These are phyloP conservation scores for Antitrichia curtipendula DNA, from an alignment of 225 moss, liverwort and hornwort species.

Conservation along the genomic window DNA sequence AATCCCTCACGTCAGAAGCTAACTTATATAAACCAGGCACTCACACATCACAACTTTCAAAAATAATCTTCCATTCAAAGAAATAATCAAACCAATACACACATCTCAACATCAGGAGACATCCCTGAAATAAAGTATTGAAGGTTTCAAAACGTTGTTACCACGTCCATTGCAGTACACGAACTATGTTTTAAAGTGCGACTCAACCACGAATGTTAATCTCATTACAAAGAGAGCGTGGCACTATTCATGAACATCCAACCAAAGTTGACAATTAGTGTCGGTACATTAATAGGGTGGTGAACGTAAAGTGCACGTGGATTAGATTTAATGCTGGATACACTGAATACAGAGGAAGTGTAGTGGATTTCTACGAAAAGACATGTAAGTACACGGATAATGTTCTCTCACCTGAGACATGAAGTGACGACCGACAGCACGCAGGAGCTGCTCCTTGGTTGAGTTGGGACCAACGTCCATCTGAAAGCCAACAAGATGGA, in stretches of 20 bases:
- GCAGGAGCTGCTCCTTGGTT: conserved; percentile 53
- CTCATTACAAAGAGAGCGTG: not conserved
- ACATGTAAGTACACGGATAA: not conserved
- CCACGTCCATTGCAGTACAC: not conserved
- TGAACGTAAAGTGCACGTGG: not conserved
- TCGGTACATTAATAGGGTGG: not conserved
- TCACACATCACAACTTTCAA: not conserved
- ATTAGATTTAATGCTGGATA: not conserved
- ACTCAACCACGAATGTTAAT: not conserved
- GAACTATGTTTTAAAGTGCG: not conserved
- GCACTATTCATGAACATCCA: not conserved
- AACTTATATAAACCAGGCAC: not conserved
- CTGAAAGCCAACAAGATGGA: not conserved
- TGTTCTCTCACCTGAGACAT: conserved; percentile 38
- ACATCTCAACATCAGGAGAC: not conserved
- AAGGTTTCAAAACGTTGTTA: not conserved
- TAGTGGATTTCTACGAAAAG: not conserved
- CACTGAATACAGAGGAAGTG: not conserved
- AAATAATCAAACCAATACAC: not conserved
- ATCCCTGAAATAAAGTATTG: not conserved
- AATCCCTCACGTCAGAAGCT: not conserved
- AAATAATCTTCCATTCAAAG: not conserved
- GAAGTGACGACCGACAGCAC: conserved; percentile 51
- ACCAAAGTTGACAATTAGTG: not conserved
- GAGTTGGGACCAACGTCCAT: conserved; percentile 63